Conservation (phyloP, 768 basidiomycete species). For the Crepidotus variabilis region DNA sequence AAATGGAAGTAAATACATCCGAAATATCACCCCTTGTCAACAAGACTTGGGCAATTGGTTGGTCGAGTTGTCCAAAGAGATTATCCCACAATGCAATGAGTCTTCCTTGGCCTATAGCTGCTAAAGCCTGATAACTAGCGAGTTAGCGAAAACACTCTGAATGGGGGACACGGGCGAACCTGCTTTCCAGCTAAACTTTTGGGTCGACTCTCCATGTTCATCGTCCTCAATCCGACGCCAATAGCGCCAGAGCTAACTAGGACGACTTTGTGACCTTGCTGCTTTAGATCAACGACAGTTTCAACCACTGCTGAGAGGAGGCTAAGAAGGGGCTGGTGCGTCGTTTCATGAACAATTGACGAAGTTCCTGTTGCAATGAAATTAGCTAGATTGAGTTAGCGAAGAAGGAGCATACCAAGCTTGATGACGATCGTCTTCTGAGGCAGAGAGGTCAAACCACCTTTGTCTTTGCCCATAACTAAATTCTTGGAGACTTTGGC, state of each 20-base stretch:
- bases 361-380: slow-evolving; percentile 68
- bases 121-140: slow-evolving; percentile 63
- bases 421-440: slow-evolving; percentile 6
- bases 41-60: slow-evolving; percentile 93
- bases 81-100: slow-evolving; percentile 98
- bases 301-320: slow-evolving; percentile 91
- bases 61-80: slow-evolving; percentile 88
- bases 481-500: too few species aligned
- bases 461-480: neutral
- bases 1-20: slow-evolving; percentile 55
- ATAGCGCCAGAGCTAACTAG: slow-evolving; percentile 98
- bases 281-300: slow-evolving; percentile 74
- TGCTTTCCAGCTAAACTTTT: slow-evolving; percentile 90
- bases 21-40: slow-evolving; percentile 96
- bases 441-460: neutral
- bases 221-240: slow-evolving; percentile 88
- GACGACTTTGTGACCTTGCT: slow-evolving; percentile 88
- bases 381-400: neutral
- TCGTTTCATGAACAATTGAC: slow-evolving; percentile 93
- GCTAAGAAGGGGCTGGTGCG: slow-evolving; percentile 88
- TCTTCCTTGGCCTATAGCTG: slow-evolving; percentile 95
- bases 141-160: neutral
- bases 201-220: slow-evolving; percentile 77
- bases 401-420: neutral
- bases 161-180: slow-evolving; percentile 38